Evolutionary conservation across 148 eudicot species (phyloP).

Genomic region (Amaranthus palmeri): DNA sequence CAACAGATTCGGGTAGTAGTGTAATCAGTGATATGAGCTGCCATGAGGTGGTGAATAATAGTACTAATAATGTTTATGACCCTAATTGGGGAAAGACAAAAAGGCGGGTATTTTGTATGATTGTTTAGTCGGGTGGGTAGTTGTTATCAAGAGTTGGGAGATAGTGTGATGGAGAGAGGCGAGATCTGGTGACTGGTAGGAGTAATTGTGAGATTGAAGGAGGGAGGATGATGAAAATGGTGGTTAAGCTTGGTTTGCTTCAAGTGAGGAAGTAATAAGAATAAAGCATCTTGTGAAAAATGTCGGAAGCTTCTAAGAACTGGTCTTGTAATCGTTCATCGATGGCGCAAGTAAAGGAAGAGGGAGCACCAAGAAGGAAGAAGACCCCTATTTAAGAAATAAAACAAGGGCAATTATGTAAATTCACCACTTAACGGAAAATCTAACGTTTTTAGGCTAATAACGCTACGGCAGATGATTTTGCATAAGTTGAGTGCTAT

Average conservation of each 20-base stretch:
- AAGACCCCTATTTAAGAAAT: no score
- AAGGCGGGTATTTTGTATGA: background rate
- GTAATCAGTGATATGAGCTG: conserved; percentile 18
- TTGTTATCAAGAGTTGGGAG: background rate
- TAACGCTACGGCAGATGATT: no score
- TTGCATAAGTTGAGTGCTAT: no score
- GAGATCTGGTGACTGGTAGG: background rate
- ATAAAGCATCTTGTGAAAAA: conserved; percentile 8
- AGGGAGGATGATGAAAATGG: background rate
- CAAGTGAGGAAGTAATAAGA: conserved; percentile 12
- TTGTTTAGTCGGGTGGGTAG: conserved; percentile 13
- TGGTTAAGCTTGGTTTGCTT: conserved; percentile 23
- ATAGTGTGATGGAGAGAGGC: background rate
- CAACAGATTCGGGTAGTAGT: conserved; percentile 20
- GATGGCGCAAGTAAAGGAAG: no score
- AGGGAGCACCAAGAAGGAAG: no score
- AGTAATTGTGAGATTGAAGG: background rate
- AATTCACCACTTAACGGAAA: no score
- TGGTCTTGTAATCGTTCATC: no score
- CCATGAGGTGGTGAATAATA: background rate
- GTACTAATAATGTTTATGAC: conserved; percentile 3
- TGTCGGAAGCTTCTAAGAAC: no score
- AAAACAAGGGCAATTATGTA: no score
- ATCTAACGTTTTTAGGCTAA: no score
- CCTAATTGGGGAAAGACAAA: conserved; percentile 4